These are phyloP conservation scores for Microcyclospora pomicola DNA, from an alignment of 2,329 filamentous ascomycete species.

Conservation along the genomic window DNA sequence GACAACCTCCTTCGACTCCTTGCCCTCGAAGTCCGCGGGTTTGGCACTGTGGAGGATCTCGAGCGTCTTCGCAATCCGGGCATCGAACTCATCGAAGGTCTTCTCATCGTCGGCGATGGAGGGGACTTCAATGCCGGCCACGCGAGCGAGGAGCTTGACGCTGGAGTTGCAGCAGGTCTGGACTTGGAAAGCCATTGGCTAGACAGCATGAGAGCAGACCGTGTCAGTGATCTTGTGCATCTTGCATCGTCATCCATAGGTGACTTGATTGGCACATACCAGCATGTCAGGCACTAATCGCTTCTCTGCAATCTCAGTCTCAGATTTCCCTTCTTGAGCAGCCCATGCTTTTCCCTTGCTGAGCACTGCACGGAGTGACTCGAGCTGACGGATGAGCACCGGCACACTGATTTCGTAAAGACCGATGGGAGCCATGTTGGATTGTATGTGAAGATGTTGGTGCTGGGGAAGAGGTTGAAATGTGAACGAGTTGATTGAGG, in stretches of 20 bases:
- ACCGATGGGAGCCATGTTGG: background rate
- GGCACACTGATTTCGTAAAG: slow-evolving; percentile 19
- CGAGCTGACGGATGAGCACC: slow-evolving; percentile 30
- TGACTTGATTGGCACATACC: slow-evolving; percentile 4
- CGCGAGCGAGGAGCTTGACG: slow-evolving; percentile 27
- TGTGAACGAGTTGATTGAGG: too few relatives aligned
- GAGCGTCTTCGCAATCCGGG: slow-evolving; percentile 35
- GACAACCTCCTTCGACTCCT: slow-evolving; percentile 27
- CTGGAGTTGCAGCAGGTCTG: slow-evolving; percentile 29
- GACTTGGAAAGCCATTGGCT: slow-evolving; percentile 36
- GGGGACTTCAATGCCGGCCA: slow-evolving; percentile 24
- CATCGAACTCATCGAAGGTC: slow-evolving; percentile 37
- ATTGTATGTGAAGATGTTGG: background rate
- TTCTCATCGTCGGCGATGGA: slow-evolving; percentile 30
- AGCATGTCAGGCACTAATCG: slow-evolving; percentile 37
- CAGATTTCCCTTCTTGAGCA: slow-evolving; percentile 24
- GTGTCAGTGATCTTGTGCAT: too few relatives aligned
- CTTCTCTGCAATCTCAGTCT: slow-evolving; percentile 26
- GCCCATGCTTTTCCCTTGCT: slow-evolving; percentile 30
- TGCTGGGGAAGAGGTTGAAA: too few relatives aligned
- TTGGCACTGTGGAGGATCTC: slow-evolving; percentile 33
- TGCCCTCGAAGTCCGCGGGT: slow-evolving; percentile 29
- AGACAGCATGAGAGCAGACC: background rate
- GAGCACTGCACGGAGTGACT: slow-evolving; percentile 30
- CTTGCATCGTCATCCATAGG: background rate